These are phyloP conservation scores for Laburnicola sp. DNA, from an alignment of 2,329 filamentous ascomycete genomes.

Conservation along the genomic window DNA sequence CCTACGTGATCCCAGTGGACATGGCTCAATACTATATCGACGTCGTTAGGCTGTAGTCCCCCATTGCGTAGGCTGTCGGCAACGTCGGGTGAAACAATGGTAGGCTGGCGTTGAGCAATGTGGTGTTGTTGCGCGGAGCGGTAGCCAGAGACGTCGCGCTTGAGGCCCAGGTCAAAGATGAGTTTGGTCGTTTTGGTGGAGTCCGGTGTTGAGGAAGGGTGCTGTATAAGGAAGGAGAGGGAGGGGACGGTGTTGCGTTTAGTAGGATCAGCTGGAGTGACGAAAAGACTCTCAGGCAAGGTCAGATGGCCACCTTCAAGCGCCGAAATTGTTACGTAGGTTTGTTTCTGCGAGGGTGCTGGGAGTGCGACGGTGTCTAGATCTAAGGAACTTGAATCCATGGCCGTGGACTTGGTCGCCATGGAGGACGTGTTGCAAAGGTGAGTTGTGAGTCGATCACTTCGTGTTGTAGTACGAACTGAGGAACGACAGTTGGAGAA, in stretches of 20 bases:
- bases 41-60: slow-evolving; percentile 40
- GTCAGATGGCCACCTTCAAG: slow-evolving; percentile 47
- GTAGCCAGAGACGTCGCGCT: slow-evolving; percentile 52
- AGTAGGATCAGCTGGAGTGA: slow-evolving; percentile 49
- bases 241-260: slow-evolving; percentile 56
- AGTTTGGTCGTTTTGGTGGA: slow-evolving; percentile 41
- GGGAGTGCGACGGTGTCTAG: slow-evolving; percentile 26
- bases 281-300: slow-evolving; percentile 53
- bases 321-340: slow-evolving; percentile 37
- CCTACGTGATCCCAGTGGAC: slow-evolving; percentile 63
- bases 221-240: slow-evolving; percentile 57
- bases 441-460: too few relatives aligned
- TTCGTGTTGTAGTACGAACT: too few relatives aligned
- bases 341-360: slow-evolving; percentile 23
- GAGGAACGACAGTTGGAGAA: background rate
- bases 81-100: slow-evolving; percentile 51
- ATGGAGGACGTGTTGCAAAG: background rate
- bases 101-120: slow-evolving; percentile 51
- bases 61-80: slow-evolving; percentile 44
- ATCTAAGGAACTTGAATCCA: slow-evolving; percentile 2
- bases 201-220: slow-evolving; percentile 37
- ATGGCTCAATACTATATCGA: slow-evolving; percentile 55
- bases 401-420: background rate
- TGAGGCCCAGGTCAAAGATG: slow-evolving; percentile 60
- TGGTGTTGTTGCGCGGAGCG: slow-evolving; percentile 50